Conservation (phyloP, 176 grass and related monocot species). For the Pontederia paniculata region DNA sequence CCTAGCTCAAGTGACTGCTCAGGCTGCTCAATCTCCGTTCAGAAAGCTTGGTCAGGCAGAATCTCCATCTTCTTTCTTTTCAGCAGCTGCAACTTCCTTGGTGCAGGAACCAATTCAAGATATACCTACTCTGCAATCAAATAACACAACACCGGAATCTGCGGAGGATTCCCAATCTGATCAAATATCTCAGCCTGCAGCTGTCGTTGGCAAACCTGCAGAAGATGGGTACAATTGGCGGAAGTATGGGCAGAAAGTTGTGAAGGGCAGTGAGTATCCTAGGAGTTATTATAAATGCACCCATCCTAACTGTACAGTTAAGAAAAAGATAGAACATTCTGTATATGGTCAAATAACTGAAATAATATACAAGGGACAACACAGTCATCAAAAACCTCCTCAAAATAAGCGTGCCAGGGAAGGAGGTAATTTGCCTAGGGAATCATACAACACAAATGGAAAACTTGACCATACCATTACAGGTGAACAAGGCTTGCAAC, state of each 20-base stretch:
- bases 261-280: conserved; percentile 58
- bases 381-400: conserved; percentile 33
- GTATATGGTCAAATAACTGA: conserved; percentile 38
- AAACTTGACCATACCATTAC: too few species aligned
- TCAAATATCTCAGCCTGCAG: conserved; percentile 30
- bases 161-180: conserved; percentile 25
- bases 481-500: too few species aligned
- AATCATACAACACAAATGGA: too few species aligned
- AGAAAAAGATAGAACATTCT: conserved; percentile 57
- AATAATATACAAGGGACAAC: conserved; percentile 60
- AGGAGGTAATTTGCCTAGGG: conserved; percentile 13
- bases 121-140: conserved; percentile 18
- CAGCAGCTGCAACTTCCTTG: conserved; percentile 12
- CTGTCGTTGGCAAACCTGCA: conserved; percentile 41
- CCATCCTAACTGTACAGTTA: conserved; percentile 37
- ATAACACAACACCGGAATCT: conserved; percentile 30
- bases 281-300: conserved; percentile 65
- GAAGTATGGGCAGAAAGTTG: conserved; percentile 61
- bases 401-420: conserved; percentile 52
- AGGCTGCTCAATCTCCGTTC: conserved; percentile 52
- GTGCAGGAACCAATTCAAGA: conserved; percentile 26
- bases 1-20: conserved; percentile 76
- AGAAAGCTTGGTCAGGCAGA: conserved; percentile 36
- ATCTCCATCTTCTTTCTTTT: conserved; percentile 33
- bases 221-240: conserved; percentile 63